Evolutionary conservation across 2,329 filamentous ascomycete species (phyloP).

Genomic region (Diaporthe humulicola): DNA sequence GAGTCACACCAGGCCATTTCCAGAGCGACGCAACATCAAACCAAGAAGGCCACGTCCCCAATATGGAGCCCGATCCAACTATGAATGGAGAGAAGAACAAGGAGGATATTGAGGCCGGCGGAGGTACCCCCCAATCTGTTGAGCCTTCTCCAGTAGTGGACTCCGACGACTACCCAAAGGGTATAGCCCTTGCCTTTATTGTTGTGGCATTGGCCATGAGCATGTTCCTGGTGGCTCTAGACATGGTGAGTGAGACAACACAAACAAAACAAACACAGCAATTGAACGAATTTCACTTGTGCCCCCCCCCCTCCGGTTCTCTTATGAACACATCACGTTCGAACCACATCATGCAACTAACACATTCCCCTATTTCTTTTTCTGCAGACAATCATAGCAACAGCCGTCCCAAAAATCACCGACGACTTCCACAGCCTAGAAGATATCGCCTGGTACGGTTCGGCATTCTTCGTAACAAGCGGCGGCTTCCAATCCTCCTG

Average conservation of each 20-base stretch:
- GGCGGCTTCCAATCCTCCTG: neutral
- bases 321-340: too few relatives aligned
- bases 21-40: too few relatives aligned
- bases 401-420: constrained; percentile 14
- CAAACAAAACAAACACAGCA: neutral
- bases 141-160: neutral
- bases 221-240: constrained; percentile 23
- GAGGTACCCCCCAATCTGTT: neutral
- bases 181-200: constrained; percentile 1
- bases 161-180: constrained; percentile 2
- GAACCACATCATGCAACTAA: too few relatives aligned
- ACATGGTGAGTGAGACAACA: neutral
- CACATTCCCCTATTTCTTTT: too few relatives aligned
- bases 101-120: neutral
- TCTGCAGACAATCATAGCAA: constrained; percentile 6
- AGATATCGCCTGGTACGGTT: neutral
- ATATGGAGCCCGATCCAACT: neutral
- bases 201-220: constrained; percentile 16
- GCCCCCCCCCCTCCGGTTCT: too few relatives aligned
- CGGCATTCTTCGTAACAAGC: neutral
- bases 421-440: constrained; percentile 1
- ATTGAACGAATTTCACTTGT: too few relatives aligned
- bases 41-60: neutral
- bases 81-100: neutral
- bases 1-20: too few relatives aligned